Percentiles rank a stretch among this genome's conserved stretches.
Evolutionary conservation across 2,329 filamentous ascomycete species (phyloP).

Genomic region (Botrytis tulipae): DNA sequence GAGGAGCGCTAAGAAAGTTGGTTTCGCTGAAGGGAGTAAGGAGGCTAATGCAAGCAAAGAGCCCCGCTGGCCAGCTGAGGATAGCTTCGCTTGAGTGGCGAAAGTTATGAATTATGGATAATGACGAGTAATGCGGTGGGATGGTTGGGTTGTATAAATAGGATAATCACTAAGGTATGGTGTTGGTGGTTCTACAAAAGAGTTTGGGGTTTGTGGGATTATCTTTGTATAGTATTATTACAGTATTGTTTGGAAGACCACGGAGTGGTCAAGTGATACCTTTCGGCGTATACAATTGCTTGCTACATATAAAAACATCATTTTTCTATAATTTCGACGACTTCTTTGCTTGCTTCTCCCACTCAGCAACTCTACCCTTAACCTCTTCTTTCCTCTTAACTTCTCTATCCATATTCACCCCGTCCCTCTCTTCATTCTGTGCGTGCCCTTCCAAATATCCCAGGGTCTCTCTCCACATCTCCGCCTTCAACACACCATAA

Average conservation of each 20-base stretch:
- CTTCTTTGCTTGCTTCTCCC: slow-evolving; percentile 33
- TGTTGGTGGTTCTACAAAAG: slow-evolving; percentile 19
- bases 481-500: slow-evolving; percentile 69
- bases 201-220: slow-evolving; percentile 1
- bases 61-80: slow-evolving; percentile 35
- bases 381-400: slow-evolving; percentile 28
- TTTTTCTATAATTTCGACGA: slow-evolving; percentile 31
- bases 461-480: slow-evolving; percentile 70
- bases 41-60: background rate
- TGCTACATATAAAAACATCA: slow-evolving; percentile 8
- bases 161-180: slow-evolving; percentile 21
- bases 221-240: slow-evolving; percentile 22
- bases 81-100: slow-evolving; percentile 36
- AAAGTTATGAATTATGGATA: slow-evolving; percentile 21
- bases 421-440: slow-evolving; percentile 49
- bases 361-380: slow-evolving; percentile 30
- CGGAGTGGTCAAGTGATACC: slow-evolving; percentile 3
- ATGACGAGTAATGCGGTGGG: slow-evolving; percentile 24
- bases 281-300: slow-evolving; percentile 10
- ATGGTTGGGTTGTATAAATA: slow-evolving; percentile 25
- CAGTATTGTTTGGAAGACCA: slow-evolving; percentile 14
- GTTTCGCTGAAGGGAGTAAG: slow-evolving; percentile 4
- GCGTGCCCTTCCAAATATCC: slow-evolving; percentile 55
- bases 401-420: slow-evolving; percentile 43
- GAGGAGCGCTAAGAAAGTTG: slow-evolving; percentile 4